A percentile compares a stretch with the other conserved stretches of the same genome.
These are phyloP conservation scores for Acaromyces ingoldii DNA, from an alignment of 1,284 basidiomycete genomes.

Conservation along the genomic window DNA sequence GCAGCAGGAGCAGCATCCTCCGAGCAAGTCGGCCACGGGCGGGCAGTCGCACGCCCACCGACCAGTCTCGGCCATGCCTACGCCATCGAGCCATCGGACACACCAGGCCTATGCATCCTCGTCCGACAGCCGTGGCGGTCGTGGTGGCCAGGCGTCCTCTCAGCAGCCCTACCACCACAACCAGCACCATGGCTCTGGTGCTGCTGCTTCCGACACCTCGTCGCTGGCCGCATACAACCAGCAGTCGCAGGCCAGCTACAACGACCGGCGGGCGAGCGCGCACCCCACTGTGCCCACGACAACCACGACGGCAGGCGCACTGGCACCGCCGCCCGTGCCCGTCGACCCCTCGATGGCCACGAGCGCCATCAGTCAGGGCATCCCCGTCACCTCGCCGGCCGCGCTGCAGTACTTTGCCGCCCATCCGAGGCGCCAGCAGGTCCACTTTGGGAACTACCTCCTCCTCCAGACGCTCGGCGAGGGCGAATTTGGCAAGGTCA, in stretches of 20 bases:
- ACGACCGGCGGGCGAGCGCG: constrained; percentile 41
- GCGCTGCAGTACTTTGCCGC: constrained; percentile 50
- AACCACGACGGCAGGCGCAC: background rate
- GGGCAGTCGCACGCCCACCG: constrained; percentile 39
- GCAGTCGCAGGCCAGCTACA: constrained; percentile 17
- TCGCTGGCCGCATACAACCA: constrained; percentile 21
- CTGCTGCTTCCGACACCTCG: too few relatives aligned
- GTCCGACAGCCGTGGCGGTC: constrained; percentile 1
- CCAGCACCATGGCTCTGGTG: too few relatives aligned
- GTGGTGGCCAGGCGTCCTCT: constrained; percentile 4
- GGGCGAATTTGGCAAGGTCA: constrained; percentile 99
- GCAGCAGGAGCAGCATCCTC: constrained; percentile 17
- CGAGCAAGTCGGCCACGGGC: constrained; percentile 35
- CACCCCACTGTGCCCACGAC: constrained; percentile 35
- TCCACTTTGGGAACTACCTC: constrained; percentile 51
- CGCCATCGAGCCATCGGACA: constrained; percentile 24
- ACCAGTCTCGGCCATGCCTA: constrained; percentile 44
- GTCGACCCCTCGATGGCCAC: background rate
- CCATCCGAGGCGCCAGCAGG: constrained; percentile 48
- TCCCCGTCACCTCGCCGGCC: constrained; percentile 48
- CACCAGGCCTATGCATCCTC: constrained; percentile 1
- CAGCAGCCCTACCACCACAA: too few relatives aligned
- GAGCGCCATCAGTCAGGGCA: constrained; percentile 29
- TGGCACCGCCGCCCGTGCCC: constrained; percentile 3
- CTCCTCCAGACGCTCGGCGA: constrained; percentile 60